Conservation (phyloP, 2,329 filamentous ascomycete genomes). For the Talaromyces sp. region DNA sequence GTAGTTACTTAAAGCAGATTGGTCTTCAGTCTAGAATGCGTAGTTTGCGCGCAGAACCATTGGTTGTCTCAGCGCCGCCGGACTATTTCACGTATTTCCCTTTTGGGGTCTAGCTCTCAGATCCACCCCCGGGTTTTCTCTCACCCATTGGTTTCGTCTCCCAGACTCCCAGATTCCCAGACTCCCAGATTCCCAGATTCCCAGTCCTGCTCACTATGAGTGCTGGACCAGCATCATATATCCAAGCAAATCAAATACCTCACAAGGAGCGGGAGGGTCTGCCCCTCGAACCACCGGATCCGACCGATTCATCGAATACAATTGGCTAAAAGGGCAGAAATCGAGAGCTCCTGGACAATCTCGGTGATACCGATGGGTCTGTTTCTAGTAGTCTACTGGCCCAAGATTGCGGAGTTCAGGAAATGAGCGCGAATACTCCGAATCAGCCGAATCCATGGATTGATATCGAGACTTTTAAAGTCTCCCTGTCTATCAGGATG, state of each 20-base stretch:
- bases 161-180: no score
- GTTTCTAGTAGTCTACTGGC: no score
- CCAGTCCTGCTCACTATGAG: no score
- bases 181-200: no score
- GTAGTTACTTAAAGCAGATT: background rate
- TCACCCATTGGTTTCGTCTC: background rate
- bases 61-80: background rate
- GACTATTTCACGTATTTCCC: background rate
- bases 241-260: background rate
- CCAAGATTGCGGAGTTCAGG: background rate
- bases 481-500: background rate
- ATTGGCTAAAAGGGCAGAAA: background rate
- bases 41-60: background rate
- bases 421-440: background rate
- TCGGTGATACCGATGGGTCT: constrained; percentile 5
- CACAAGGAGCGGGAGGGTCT: background rate
- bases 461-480: background rate
- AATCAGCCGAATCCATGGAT: constrained; percentile 1
- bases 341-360: background rate
- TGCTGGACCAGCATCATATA: background rate
- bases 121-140: constrained; percentile 5
- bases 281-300: background rate
- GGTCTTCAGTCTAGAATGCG: background rate
- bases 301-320: background rate
- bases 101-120: background rate